Base-by-base conservation (phyloP, 208 protist genomes). In the Acanthamoeba polyphaga region DNA sequence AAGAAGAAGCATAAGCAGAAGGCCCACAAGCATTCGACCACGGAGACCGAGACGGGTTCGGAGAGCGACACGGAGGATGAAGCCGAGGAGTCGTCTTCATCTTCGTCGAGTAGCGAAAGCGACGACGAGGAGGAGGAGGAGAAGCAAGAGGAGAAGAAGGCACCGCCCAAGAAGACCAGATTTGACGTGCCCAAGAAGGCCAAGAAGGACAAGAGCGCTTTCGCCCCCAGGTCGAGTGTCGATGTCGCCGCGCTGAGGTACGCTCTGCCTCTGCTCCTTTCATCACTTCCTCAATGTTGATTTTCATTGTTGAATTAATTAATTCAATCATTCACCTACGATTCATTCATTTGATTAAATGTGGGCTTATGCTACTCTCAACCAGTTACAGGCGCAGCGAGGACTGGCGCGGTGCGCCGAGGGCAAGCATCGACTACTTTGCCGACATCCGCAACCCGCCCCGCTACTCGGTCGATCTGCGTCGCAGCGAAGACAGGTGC, bases 341-440 rank as follows among this genome's bases (percentile, higher is more conserved):
- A 68, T n/a, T 5, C 62, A 68, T 68, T 68, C 17, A 68, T 68
- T 68, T 10, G 62, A 29, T 7, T n/a, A 12, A 68, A 68, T 29
- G 27, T 27, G 17, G 29, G 62, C 27, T 7, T 68, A 43, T 4
- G 1, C 10, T 10, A 5, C 27, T 29, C 62, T 80, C 15, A 43
- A 51, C 46, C 1, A n/a, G 3, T 51, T 1, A 60, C 74, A 84
- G 74, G 43, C 74, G 74, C 29, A 84, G 74, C 15, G 74, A 84
- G 74, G 74, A 84, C 43, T 84, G 5, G 38, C 74, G 74, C 19
- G 19, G 55, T 55, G 74, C 43, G 24, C 74, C 74, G 74, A 84
- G 74, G 74, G 22, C 74, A 12, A 84, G 74, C 38, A 84, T 84
- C 43, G 74, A 84, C 27, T 84, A 84, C 74, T 84, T 84, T 84